Evolutionary conservation across 495 filamentous ascomycete genomes (phyloP), one percentile per base, ranked within the genome.

Genomic region (Podospora bellae-mahoneyi): DNA sequence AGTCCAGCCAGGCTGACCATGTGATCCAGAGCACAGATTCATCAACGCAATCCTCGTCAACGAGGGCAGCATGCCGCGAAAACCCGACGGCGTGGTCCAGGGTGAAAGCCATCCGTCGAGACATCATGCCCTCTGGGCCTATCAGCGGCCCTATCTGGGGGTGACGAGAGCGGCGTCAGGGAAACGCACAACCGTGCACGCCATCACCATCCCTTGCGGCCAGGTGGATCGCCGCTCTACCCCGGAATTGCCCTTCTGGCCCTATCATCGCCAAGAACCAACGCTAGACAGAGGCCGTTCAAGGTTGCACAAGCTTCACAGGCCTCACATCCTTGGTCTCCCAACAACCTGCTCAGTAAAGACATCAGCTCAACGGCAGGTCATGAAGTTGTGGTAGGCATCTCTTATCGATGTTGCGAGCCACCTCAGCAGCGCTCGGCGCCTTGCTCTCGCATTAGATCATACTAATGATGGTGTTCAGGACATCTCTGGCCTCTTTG

Each of bases 191-290:
- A 28, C 39, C 39, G 39, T 48, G 39, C 39, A 48, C 39, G 15
- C 15, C 39, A 48, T 48, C 39, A 48, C 39, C 39, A 48, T 48
- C 39, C 39, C 39, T 48, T 48, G 39, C 39, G 39, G 34, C 28
- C 27, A 48, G 32, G 18, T 32, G 61, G 30, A 20, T 32, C 61
- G 34, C 61, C 44, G 54, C 53, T 62, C 69, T 69, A 72, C 70
- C 67, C 70, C 68, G 60, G 63, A 67, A 68, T 73, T 66, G 65
- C 23, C 65, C 55, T 65, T 68, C 66, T 68, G 60, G 70, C 59
- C 66, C 71, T 53, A 65, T 68, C 62, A 69, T 66, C 61, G 61
- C 59, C 63, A 57, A 68, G 61, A 63, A 19, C 32, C 34, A 32
- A 63, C 61, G 30, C 61, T 63, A 63, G 23, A 28, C 30, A n/a